phyloP scores from a whole-genome alignment of 2,329 filamentous ascomycete species.

The Sarocladiaceae sp. region DNA sequence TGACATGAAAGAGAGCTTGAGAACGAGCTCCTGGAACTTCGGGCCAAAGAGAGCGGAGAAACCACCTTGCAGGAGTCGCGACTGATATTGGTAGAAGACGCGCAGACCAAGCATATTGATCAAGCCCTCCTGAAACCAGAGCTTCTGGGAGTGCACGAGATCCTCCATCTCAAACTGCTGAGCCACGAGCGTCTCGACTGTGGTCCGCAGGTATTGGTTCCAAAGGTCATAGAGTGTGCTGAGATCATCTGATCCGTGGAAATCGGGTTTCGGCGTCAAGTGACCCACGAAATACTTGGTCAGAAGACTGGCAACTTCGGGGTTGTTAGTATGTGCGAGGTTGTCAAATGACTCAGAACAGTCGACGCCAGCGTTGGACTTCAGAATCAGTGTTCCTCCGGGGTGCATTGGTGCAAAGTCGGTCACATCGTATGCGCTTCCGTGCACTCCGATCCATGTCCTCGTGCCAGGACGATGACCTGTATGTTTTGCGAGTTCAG shows the following conservation, averaged over 20 bases:
- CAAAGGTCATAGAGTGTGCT: slow-evolving; percentile 42
- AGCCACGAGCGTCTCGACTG: slow-evolving; percentile 45
- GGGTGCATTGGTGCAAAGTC: slow-evolving; percentile 49
- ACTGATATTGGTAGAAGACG: slow-evolving; percentile 47
- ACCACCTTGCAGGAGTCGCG: slow-evolving; percentile 41
- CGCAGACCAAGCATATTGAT: slow-evolving; percentile 44
- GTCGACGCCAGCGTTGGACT: slow-evolving; percentile 48
- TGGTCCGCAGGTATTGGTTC: slow-evolving; percentile 40
- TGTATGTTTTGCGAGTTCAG: slow-evolving; percentile 42
- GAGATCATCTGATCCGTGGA: slow-evolving; percentile 35
- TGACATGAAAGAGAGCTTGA: slow-evolving; percentile 44
- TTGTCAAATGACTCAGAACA: slow-evolving; percentile 47
- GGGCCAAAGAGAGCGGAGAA: slow-evolving; percentile 45
- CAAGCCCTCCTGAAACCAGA: slow-evolving; percentile 40
- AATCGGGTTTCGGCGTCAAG: slow-evolving; percentile 42
- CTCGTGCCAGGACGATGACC: slow-evolving; percentile 39
- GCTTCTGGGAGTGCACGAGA: slow-evolving; percentile 37
- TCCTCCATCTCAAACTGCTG: slow-evolving; percentile 48
- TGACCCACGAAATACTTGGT: slow-evolving; percentile 50
- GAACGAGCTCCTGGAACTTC: slow-evolving; percentile 45
- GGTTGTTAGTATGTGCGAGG: slow-evolving; percentile 48
- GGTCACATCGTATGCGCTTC: slow-evolving; percentile 46
- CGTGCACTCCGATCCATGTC: slow-evolving; percentile 48
- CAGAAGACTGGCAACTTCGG: slow-evolving; percentile 44
- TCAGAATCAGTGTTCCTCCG: slow-evolving; percentile 46